A percentile compares a stretch with the other conserved stretches of the same genome.
Conservation (phyloP, 345 rosid genomes). For the Euphorbia pulcherrima region DNA sequence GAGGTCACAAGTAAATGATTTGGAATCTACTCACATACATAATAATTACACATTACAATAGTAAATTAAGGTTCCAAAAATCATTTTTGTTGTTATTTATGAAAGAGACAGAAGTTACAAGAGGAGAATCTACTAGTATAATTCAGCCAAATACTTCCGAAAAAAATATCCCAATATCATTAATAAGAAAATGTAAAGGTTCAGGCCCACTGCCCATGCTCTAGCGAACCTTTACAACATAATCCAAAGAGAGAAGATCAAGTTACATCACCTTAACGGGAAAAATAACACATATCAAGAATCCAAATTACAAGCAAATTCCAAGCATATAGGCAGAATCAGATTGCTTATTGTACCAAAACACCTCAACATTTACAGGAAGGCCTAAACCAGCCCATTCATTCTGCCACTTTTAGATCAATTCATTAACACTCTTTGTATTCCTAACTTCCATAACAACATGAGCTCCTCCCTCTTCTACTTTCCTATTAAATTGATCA, state of each 20-base stretch:
- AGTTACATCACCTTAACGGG: slow-evolving; percentile 75
- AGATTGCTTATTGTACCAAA: background rate
- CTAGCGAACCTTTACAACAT: slow-evolving; percentile 64
- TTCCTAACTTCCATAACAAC: slow-evolving; percentile 97
- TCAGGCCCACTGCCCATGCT: slow-evolving; percentile 54
- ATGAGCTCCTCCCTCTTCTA: slow-evolving; percentile 97
- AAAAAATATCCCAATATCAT: slow-evolving; percentile 89
- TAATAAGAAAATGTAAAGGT: slow-evolving; percentile 80
- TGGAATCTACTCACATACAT: background rate
- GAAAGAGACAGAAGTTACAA: background rate
- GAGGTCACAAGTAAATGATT: background rate
- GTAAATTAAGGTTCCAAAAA: background rate
- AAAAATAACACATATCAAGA: background rate
- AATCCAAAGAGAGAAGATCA: slow-evolving; percentile 85
- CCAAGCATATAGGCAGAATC: background rate
- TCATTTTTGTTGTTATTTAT: no score
- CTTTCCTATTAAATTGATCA: slow-evolving; percentile 46
- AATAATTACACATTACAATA: background rate
- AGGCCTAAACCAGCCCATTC: slow-evolving; percentile 68
- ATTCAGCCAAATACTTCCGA: slow-evolving; percentile 53
- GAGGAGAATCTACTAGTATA: background rate
- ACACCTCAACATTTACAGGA: slow-evolving; percentile 75
- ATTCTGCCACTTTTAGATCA: slow-evolving; percentile 76
- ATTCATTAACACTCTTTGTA: slow-evolving; percentile 61
- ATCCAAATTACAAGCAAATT: no score